These are phyloP conservation scores for Aspergillus eucalypticola DNA, from an alignment of 2,329 filamentous ascomycete species.

Conservation along the genomic window DNA sequence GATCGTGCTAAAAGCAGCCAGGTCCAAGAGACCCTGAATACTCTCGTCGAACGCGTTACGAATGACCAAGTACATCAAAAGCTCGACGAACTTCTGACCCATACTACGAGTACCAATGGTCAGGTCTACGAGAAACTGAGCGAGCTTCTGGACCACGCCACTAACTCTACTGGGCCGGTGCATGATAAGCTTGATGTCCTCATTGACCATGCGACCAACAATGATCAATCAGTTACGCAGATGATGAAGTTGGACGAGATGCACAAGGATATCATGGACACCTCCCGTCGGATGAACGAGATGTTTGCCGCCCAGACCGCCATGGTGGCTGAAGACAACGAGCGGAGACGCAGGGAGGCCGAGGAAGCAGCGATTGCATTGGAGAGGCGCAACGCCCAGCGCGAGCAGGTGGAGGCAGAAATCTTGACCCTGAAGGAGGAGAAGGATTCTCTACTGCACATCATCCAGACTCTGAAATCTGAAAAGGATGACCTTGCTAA, in stretches of 20 bases:
- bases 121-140: conserved; percentile 62
- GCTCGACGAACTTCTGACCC: conserved; percentile 49
- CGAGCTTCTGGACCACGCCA: conserved; percentile 43
- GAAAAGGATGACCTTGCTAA: conserved; percentile 68
- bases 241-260: conserved; percentile 85
- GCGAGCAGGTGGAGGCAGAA: conserved; percentile 60
- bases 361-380: conserved; percentile 79
- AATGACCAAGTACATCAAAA: conserved; percentile 60
- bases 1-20: conserved; percentile 48
- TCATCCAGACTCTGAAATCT: conserved; percentile 50
- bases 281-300: conserved; percentile 77
- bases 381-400: conserved; percentile 70
- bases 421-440: conserved; percentile 56
- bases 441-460: conserved; percentile 62
- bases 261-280: conserved; percentile 80
- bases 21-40: conserved; percentile 60
- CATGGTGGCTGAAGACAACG: conserved; percentile 71
- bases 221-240: conserved; percentile 70
- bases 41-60: conserved; percentile 49
- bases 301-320: conserved; percentile 54
- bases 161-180: conserved; percentile 30
- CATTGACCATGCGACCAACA: conserved; percentile 59
- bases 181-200: conserved; percentile 38
- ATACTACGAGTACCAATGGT: conserved; percentile 31
- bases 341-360: conserved; percentile 74